These are phyloP conservation scores for Stipa capillata DNA, from an alignment of 176 grass and related monocot species.

Conservation along the genomic window DNA sequence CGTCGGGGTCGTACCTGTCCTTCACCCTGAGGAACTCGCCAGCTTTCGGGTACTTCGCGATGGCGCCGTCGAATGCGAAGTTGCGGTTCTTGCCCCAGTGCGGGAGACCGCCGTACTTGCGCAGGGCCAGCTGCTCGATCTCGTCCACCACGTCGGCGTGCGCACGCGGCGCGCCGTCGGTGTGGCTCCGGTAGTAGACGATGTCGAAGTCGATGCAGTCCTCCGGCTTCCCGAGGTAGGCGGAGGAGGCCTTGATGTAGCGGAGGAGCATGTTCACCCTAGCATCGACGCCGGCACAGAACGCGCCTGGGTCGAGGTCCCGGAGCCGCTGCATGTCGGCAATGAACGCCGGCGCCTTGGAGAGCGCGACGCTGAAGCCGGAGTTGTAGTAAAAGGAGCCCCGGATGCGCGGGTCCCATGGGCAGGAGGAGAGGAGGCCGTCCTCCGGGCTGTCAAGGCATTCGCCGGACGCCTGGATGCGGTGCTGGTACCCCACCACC, in stretches of 20 bases:
- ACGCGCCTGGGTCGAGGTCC: background rate
- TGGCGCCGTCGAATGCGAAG: background rate
- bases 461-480: too few relatives aligned
- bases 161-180: slow-evolving; percentile 23
- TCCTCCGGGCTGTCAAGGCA: too few relatives aligned
- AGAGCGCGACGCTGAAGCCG: background rate
- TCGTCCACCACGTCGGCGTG: slow-evolving; percentile 32
- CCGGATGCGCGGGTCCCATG: too few relatives aligned
- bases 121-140: slow-evolving; percentile 36
- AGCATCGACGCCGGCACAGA: background rate
- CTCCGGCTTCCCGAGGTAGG: slow-evolving; percentile 35
- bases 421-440: too few relatives aligned
- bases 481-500: too few relatives aligned
- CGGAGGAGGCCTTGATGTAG: slow-evolving; percentile 26
- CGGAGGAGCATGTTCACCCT: background rate
- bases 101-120: slow-evolving; percentile 27
- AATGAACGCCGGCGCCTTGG: background rate
- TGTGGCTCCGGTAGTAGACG: slow-evolving; percentile 42
- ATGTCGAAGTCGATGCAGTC: slow-evolving; percentile 55
- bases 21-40: background rate
- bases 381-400: too few relatives aligned
- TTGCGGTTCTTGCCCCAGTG: slow-evolving; percentile 33
- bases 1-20: background rate
- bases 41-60: background rate
- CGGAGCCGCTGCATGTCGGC: background rate